Evolutionary conservation across 352 stramenopile species (phyloP).

Genomic region (Globisporangium sylvaticum): DNA sequence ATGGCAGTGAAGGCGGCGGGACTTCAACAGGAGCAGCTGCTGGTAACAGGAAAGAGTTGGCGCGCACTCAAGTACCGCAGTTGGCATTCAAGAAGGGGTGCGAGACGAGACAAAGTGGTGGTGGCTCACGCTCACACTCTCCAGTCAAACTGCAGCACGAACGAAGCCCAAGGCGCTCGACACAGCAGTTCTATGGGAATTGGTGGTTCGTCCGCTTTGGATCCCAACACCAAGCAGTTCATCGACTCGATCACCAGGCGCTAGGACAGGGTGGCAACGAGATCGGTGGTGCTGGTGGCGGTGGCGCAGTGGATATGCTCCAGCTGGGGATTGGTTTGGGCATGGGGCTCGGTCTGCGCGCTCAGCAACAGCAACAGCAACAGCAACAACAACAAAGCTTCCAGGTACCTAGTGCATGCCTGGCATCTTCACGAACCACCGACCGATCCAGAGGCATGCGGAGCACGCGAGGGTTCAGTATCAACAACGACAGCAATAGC

Average conservation of each 20-base stretch:
- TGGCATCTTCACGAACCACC: conserved; percentile 6
- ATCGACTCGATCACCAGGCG: conserved; percentile 76
- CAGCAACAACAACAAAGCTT: neutral
- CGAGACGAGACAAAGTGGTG: neutral
- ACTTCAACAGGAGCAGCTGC: neutral
- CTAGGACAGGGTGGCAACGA: conserved; percentile 30
- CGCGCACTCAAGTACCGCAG: conserved; percentile 49
- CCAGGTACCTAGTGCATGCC: neutral
- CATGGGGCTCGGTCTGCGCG: conserved; percentile 84
- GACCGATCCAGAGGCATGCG: neutral
- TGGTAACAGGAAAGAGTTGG: conserved; percentile 24
- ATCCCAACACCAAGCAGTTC: conserved; percentile 57
- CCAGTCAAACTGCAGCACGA: conserved; percentile 10
- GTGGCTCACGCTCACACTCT: neutral
- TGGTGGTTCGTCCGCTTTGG: conserved; percentile 14
- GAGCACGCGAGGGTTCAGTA: neutral
- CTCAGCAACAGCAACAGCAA: conserved; percentile 41
- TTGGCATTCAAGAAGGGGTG: conserved; percentile 37
- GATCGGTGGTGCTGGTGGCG: conserved; percentile 11
- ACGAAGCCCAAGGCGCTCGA: conserved; percentile 6
- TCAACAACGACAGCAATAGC: neutral
- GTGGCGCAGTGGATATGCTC: conserved; percentile 51
- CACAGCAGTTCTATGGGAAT: neutral
- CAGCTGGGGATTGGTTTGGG: conserved; percentile 85
- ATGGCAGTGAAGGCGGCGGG: neutral